Evolutionary conservation across 371 early-diverging fungal genomes (phyloP), one percentile per base, ranked within the genome.

Genomic region (Lichtheimia ramosa): DNA sequence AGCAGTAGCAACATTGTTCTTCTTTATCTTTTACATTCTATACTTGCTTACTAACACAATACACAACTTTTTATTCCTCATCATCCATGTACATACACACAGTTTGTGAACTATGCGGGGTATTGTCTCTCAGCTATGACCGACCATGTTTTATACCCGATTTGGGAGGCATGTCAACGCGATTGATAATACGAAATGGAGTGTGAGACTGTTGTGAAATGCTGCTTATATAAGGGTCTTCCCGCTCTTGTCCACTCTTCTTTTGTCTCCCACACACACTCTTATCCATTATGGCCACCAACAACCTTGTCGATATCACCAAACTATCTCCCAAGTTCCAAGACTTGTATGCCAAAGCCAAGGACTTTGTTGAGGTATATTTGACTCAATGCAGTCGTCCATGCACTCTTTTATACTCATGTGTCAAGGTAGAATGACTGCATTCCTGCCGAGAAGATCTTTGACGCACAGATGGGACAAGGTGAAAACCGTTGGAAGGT

Each of bases 401-500:
- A 10, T 34, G 23, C 50, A 16, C 34, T 27, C n/a, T n/a, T n/a
- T 12, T 24, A 20, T 43, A 20, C 18, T 23, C 5, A 43, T 16
- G 20, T 10, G 23, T 59, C 3, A 43, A 41, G 5, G 14, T 46
- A 96, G 89, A 87, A 91, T 68, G 97, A 96, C 56, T 97, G 98
- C 74, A 89, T 97, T 74, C 97, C 97, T 25, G 94, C 95, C 49
- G 96, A 96, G 69, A 69, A 79, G 56, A 62, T 85, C 24, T 94
- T 81, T 69, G 83, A 85, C 50, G 62, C 75, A 46, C 95, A 92
- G 71, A 76, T 95, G 63, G 90, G 90, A 18, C 65, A 74, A 54
- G 87, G 89, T 24, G 90, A 85, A 24, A 70, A 89, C 49, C 85
- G 94, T 48, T 94, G 91, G 91, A 87, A 86, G 81, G 91, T 92